Evolutionary conservation across 2,329 filamentous ascomycete genomes (phyloP).

Genomic region (Botrytis elliptica): DNA sequence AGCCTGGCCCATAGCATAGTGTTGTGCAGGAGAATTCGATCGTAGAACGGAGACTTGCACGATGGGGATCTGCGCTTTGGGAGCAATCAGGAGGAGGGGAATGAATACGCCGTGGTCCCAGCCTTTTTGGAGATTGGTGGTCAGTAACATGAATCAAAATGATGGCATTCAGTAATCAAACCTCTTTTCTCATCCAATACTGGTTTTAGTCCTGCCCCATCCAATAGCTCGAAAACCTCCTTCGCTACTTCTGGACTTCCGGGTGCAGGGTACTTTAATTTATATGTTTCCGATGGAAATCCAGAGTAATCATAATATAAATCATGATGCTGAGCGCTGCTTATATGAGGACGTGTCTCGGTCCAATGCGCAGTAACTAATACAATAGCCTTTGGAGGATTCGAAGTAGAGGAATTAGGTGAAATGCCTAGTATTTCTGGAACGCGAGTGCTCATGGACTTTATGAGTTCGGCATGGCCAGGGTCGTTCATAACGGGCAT

Average conservation of each 20-base stretch:
- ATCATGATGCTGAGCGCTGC: slow-evolving; percentile 47
- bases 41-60: slow-evolving; percentile 66
- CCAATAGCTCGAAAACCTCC: slow-evolving; percentile 48
- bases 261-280: slow-evolving; percentile 55
- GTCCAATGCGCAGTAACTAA: slow-evolving; percentile 79
- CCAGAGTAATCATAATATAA: slow-evolving; percentile 60
- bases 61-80: slow-evolving; percentile 52
- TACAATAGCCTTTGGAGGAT: slow-evolving; percentile 64
- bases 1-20: slow-evolving; percentile 67
- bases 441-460: slow-evolving; percentile 52
- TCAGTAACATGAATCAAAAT: not conserved
- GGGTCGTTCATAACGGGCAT: slow-evolving; percentile 59
- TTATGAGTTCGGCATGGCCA: slow-evolving; percentile 49
- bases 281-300: slow-evolving; percentile 56
- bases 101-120: slow-evolving; percentile 68
- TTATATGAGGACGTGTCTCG: slow-evolving; percentile 54
- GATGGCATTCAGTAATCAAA: not conserved
- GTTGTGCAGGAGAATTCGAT: slow-evolving; percentile 61
- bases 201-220: slow-evolving; percentile 43
- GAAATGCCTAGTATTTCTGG: slow-evolving; percentile 56
- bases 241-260: slow-evolving; percentile 54
- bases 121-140: slow-evolving; percentile 21
- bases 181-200: slow-evolving; percentile 32
- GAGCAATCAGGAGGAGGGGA: slow-evolving; percentile 32
- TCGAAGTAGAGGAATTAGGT: slow-evolving; percentile 44